phyloP scores from a whole-genome alignment of 2,329 filamentous ascomycete genomes.

The Aphanocladium album region DNA sequence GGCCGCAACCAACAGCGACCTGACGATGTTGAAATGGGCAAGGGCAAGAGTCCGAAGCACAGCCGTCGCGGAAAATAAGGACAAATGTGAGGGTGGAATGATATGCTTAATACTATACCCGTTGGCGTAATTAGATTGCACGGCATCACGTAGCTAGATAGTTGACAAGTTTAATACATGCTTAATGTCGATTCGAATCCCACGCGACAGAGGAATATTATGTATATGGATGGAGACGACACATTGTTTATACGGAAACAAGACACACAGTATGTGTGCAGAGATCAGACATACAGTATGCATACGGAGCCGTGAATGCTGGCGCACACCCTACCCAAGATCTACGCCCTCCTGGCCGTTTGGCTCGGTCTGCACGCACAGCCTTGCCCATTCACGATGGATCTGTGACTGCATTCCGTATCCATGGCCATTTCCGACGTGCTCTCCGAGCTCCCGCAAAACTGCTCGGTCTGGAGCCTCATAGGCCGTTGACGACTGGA shows the following conservation, averaged over 20 bases:
- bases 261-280: too few relatives aligned
- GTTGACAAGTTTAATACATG: background rate
- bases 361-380: too few relatives aligned
- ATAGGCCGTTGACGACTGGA: conserved; percentile 14
- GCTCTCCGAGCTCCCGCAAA: conserved; percentile 20
- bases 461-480: conserved; percentile 6
- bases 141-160: conserved; percentile 3
- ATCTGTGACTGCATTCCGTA: background rate
- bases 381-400: conserved; percentile 10
- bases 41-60: background rate
- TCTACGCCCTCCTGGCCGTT: background rate
- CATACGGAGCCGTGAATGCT: background rate
- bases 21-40: conserved; percentile 28
- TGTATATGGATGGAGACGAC: too few relatives aligned
- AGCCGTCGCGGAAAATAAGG: conserved; percentile 14
- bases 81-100: too few relatives aligned
- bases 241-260: too few relatives aligned
- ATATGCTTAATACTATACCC: background rate
- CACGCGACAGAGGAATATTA: too few relatives aligned
- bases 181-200: background rate
- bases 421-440: conserved; percentile 15
- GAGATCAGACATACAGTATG: too few relatives aligned
- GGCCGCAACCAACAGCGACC: conserved; percentile 24
- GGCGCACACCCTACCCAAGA: background rate
- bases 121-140: conserved; percentile 4